Percentiles rank a stretch among this genome's conserved stretches.
Evolutionary conservation across 495 filamentous ascomycete genomes (phyloP).

Genomic region (Penicillium angulare): DNA sequence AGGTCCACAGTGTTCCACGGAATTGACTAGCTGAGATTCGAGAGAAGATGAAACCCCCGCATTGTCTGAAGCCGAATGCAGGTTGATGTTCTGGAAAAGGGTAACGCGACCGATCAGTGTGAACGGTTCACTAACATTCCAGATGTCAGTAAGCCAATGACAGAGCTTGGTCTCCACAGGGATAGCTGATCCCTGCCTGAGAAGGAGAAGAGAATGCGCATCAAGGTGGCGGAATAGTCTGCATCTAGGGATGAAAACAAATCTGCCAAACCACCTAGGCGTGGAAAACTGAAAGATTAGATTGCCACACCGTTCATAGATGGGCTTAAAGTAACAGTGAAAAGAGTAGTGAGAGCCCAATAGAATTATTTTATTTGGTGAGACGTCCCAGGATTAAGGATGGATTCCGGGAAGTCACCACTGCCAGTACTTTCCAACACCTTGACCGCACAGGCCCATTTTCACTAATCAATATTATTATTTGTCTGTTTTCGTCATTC

Average conservation of each 20-base stretch:
- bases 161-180: background rate
- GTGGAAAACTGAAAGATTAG: background rate
- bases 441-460: background rate
- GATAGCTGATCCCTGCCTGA: slow-evolving; percentile 3
- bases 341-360: background rate
- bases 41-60: background rate
- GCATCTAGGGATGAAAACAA: slow-evolving; percentile 25
- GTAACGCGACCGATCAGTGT: background rate
- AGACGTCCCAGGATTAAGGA: background rate
- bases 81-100: background rate
- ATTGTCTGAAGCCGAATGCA: background rate
- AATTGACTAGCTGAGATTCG: too few relatives aligned
- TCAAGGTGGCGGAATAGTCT: slow-evolving; percentile 7
- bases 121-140: slow-evolving; percentile 6
- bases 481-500: slow-evolving; percentile 2
- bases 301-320: too few relatives aligned
- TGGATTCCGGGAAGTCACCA: background rate
- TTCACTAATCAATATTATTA: background rate
- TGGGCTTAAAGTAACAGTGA: too few relatives aligned
- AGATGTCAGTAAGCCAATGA: slow-evolving; percentile 10
- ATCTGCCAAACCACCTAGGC: background rate
- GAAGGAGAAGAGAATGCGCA: slow-evolving; percentile 16
- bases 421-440: background rate
- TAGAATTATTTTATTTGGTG: background rate
- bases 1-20: too few relatives aligned